phyloP scores from a whole-genome alignment of 1,139 yeast species.

The Hanseniaspora gamundiae region DNA sequence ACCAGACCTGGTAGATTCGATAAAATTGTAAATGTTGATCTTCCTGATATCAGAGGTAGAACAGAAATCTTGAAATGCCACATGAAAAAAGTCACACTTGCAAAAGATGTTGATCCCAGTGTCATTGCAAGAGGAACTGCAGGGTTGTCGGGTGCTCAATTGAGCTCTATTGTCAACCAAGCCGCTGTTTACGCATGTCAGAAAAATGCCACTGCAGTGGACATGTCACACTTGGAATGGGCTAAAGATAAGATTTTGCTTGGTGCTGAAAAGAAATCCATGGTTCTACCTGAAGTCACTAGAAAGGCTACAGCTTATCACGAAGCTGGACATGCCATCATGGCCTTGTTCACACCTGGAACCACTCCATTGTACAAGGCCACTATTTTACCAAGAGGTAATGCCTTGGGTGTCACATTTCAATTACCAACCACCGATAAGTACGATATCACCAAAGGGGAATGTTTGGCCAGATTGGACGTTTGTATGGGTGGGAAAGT shows the following conservation, averaged over 20 bases:
- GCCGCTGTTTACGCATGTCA: constrained; percentile 97
- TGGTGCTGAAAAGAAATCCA: constrained; percentile 96
- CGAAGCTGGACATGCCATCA: constrained; percentile 98
- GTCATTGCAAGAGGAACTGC: constrained; percentile 94
- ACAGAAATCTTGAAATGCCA: constrained; percentile 86
- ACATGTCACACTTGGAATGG: constrained; percentile 93
- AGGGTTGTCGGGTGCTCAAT: constrained; percentile 94
- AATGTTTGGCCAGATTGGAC: constrained; percentile 82
- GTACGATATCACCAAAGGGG: constrained; percentile 81
- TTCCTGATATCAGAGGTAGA: constrained; percentile 97
- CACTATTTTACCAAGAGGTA: constrained; percentile 90
- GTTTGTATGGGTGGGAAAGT: constrained; percentile 99
- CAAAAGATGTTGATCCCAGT: constrained; percentile 76
- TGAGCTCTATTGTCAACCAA: constrained; percentile 89
- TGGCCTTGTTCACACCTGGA: constrained; percentile 92
- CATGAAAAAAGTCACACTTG: constrained; percentile 79
- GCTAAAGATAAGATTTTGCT: constrained; percentile 94
- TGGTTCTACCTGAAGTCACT: constrained; percentile 94
- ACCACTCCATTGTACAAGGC: constrained; percentile 96
- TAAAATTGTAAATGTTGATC: constrained; percentile 85
- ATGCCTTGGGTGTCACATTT: constrained; percentile 92
- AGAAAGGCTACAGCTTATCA: constrained; percentile 92
- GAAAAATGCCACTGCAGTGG: constrained; percentile 79
- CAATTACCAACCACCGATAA: constrained; percentile 98
- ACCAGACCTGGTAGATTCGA: constrained; percentile 98